Percentiles rank a stretch among this genome's conserved stretches.
Evolutionary conservation across 2,329 filamentous ascomycete species (phyloP).

Genomic region (Alternaria rosae): DNA sequence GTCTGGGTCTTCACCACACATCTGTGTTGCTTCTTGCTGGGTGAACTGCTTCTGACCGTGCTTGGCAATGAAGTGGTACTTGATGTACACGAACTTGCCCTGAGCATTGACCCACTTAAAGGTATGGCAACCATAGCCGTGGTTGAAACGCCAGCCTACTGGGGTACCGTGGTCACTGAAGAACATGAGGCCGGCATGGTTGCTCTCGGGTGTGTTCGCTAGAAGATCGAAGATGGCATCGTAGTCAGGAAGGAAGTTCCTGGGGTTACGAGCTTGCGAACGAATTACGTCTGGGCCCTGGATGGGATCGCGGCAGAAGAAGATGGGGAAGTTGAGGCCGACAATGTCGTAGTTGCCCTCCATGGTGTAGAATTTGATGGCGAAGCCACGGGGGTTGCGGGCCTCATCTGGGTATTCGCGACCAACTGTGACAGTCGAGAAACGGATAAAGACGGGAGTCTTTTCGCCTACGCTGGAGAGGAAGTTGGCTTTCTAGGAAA

Average conservation of each 20-base stretch:
- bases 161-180: constrained; percentile 61
- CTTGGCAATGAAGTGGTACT: constrained; percentile 59
- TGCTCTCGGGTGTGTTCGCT: constrained; percentile 57
- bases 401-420: constrained; percentile 56
- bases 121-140: constrained; percentile 57
- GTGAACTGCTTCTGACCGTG: constrained; percentile 59
- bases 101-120: constrained; percentile 59
- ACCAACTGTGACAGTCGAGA: constrained; percentile 56
- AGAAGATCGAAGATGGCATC: constrained; percentile 59
- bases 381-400: constrained; percentile 58
- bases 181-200: constrained; percentile 60
- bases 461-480: constrained; percentile 51
- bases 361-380: constrained; percentile 59
- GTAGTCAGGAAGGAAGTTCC: constrained; percentile 59
- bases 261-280: constrained; percentile 56
- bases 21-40: constrained; percentile 53
- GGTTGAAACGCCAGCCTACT: constrained; percentile 53
- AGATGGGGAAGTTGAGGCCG: constrained; percentile 58
- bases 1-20: constrained; percentile 60
- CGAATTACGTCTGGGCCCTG: constrained; percentile 59
- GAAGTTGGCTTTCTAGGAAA: constrained; percentile 51
- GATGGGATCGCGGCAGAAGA: constrained; percentile 60
- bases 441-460: constrained; percentile 55
- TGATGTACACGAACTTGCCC: constrained; percentile 61
- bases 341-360: constrained; percentile 61